A percentile compares a stretch with the other conserved stretches of the same genome.
Evolutionary conservation across 192 early-diverging fungal genomes (phyloP).

Genomic region (Martensiomyces pterosporus): DNA sequence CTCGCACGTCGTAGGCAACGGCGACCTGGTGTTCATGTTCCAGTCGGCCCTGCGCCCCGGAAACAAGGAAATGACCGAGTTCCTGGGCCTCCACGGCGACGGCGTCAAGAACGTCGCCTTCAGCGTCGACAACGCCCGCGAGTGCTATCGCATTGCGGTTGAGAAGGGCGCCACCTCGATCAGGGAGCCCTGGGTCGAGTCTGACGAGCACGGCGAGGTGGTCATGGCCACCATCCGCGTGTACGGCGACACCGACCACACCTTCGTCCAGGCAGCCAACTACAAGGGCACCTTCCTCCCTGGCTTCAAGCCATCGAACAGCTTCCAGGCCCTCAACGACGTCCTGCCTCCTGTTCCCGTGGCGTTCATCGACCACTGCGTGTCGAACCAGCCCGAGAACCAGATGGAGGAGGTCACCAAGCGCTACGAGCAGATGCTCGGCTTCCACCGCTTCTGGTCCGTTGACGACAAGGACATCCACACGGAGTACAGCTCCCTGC

Average conservation of each 20-base stretch:
- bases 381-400: constrained; percentile 92
- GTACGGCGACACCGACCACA: constrained; percentile 97
- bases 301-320: constrained; percentile 54
- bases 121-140: constrained; percentile 76
- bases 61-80: constrained; percentile 61
- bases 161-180: constrained; percentile 80
- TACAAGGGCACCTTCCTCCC: constrained; percentile 91
- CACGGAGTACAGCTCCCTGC: constrained; percentile 91
- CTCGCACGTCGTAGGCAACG: constrained; percentile 83
- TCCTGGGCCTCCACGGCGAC: constrained; percentile 82
- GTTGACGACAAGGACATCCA: constrained; percentile 95
- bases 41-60: constrained; percentile 86
- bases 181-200: constrained; percentile 71
- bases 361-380: constrained; percentile 85
- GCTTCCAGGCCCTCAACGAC: constrained; percentile 56
- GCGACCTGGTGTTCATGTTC: constrained; percentile 82
- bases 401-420: constrained; percentile 83
- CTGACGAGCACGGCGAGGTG: constrained; percentile 83
- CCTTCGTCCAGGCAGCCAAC: constrained; percentile 76
- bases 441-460: constrained; percentile 98
- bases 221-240: constrained; percentile 86
- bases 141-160: constrained; percentile 78
- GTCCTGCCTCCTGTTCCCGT: constrained; percentile 66
- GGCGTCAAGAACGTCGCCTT: constrained; percentile 96
- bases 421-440: constrained; percentile 85